Evolutionary conservation across 78 protist species (phyloP).

Genomic region (Dictyostelium capitatum): DNA sequence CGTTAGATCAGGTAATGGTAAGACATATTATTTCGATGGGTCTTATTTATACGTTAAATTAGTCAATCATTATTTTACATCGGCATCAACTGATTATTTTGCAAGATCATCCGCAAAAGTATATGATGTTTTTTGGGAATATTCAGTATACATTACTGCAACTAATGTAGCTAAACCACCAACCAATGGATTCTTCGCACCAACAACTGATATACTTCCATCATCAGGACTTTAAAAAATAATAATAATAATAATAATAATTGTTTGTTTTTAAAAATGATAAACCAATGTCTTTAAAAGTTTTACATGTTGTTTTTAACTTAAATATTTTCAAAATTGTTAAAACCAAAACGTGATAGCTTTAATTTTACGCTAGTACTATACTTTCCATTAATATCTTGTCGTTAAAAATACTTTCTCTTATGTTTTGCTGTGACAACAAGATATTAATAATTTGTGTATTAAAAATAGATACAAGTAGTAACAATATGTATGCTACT

Average conservation of each 20-base stretch:
- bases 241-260: background rate
- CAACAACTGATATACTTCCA: conserved; percentile 8
- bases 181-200: background rate
- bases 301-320: too few species aligned
- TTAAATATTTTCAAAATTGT: too few species aligned
- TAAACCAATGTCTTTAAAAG: too few species aligned
- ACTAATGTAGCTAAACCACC: background rate
- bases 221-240: conserved; percentile 15
- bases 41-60: conserved; percentile 33
- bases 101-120: conserved; percentile 30
- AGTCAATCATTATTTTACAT: background rate
- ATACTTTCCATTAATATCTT: too few species aligned
- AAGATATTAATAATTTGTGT: too few species aligned
- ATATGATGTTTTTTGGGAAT: conserved; percentile 35
- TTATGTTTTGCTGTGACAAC: too few species aligned
- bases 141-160: conserved; percentile 6
- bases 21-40: conserved; percentile 47
- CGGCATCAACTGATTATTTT: background rate
- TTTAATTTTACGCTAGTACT: too few species aligned
- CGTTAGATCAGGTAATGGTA: conserved; percentile 58
- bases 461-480: too few species aligned
- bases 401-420: too few species aligned
- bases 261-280: too few species aligned
- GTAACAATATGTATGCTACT: too few species aligned
- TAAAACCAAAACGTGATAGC: too few species aligned